Base-by-base conservation (phyloP, 805 yeast species). In the Yamadazyma insecticola region DNA sequence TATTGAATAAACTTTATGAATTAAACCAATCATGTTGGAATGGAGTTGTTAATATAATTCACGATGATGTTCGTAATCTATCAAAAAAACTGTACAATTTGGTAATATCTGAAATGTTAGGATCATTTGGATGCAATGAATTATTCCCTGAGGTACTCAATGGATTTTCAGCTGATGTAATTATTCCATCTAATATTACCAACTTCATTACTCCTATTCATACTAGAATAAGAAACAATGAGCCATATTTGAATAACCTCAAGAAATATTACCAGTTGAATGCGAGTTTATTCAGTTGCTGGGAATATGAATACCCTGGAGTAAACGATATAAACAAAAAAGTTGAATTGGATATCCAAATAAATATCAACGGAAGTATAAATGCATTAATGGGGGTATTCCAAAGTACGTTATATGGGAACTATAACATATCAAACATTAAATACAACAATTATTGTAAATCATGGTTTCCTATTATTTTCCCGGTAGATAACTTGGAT, bases 121-220 rank as follows among this genome's bases (percentile, higher is more conserved):
- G 97, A 5, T 84, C 95, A 11, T 83, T 90, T 59, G 97, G 95
- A 4, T 90, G 94, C 53, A 90, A 89, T 54, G 97, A 89, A 51
- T 64, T 86, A 12, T 71, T 85, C 6, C 97, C 97, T 0, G 97
- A 89, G 51, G 79, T 92, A 36, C 37, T 63, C 12, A 28, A 25
- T 5, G 12, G 16, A 17, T 10, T 27, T 4, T 12, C 43, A 6
- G 13, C 39, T 13, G 18, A 32, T 8, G 48, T 43, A 37, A 70
- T 44, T 68, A 74, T 54, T 43, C 71, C 53, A 32, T 58, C 67
- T 31, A 60, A 68, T 5, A 78, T 81, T 47, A 51, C 78, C 1
- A 70, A 82, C 11, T 76, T 60, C 35, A 48, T 83, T 8, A 78
- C 81, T 3, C 96, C 96, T 0, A 70, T 81, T 0, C 74, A 71